These are phyloP conservation scores for Pleurostoma richardsiae DNA, from an alignment of 2,329 filamentous ascomycete genomes.

Conservation along the genomic window DNA sequence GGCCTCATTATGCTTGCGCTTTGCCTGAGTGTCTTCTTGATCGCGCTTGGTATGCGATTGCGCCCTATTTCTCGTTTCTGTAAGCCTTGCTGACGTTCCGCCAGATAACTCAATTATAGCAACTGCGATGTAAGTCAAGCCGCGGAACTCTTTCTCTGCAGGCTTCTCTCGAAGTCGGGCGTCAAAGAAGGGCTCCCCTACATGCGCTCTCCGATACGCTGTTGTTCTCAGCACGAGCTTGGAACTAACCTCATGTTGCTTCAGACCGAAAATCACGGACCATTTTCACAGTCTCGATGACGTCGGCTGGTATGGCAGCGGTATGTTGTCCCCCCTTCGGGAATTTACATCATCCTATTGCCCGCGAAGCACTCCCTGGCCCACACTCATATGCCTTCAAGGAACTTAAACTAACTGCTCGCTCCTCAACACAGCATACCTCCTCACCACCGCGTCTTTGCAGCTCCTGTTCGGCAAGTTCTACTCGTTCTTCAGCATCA, in stretches of 20 bases:
- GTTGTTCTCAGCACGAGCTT: too few relatives aligned
- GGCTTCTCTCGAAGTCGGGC: too few relatives aligned
- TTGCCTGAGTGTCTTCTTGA: constrained; percentile 37
- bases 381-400: too few relatives aligned
- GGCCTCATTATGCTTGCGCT: constrained; percentile 34
- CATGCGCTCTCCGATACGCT: too few relatives aligned
- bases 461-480: constrained; percentile 29
- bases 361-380: neutral
- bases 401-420: too few relatives aligned
- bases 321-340: constrained; percentile 4
- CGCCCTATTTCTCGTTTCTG: too few relatives aligned
- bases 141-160: too few relatives aligned
- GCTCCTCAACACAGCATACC: constrained; percentile 18
- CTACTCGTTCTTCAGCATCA: constrained; percentile 35
- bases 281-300: constrained; percentile 33
- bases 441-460: constrained; percentile 30
- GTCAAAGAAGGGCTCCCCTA: too few relatives aligned
- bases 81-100: too few relatives aligned
- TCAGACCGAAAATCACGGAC: constrained; percentile 26
- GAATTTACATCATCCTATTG: neutral
- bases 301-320: constrained; percentile 38
- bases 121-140: constrained; percentile 20
- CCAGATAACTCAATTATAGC: constrained; percentile 28
- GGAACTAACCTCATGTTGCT: too few relatives aligned
- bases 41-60: constrained; percentile 28